phyloP scores from a whole-genome alignment of 2,329 filamentous ascomycete genomes.

The Fusarium nematophilum region DNA sequence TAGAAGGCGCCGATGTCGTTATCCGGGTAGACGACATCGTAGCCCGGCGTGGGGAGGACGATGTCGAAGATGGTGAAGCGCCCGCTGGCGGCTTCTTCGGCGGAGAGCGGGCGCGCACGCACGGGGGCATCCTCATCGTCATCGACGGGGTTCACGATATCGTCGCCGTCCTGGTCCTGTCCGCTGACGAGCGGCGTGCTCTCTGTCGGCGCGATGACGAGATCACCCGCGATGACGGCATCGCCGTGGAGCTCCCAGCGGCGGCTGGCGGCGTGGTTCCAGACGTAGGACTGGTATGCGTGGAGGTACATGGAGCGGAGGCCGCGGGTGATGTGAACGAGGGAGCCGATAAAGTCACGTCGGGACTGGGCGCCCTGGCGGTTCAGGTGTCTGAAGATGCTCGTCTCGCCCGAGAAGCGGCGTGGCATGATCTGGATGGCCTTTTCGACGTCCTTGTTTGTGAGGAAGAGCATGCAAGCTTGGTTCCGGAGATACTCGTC shows the following conservation, averaged over 20 bases:
- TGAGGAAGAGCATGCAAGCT: constrained; percentile 80
- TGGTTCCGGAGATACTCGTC: constrained; percentile 85
- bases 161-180: constrained; percentile 69
- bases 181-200: constrained; percentile 56
- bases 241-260: constrained; percentile 82
- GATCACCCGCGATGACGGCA: constrained; percentile 83
- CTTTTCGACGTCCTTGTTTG: constrained; percentile 65
- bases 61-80: constrained; percentile 86
- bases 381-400: constrained; percentile 81
- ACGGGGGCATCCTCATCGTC: constrained; percentile 59
- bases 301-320: constrained; percentile 95
- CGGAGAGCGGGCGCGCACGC: constrained; percentile 77
- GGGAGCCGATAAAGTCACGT: constrained; percentile 82
- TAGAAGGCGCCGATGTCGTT: constrained; percentile 91
- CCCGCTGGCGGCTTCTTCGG: constrained; percentile 81
- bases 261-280: constrained; percentile 86
- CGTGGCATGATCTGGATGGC: constrained; percentile 78
- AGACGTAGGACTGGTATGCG: constrained; percentile 94
- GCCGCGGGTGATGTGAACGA: constrained; percentile 83
- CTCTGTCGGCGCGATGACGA: constrained; percentile 70
- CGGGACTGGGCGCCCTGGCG: constrained; percentile 58
- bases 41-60: constrained; percentile 92
- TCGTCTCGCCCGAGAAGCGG: constrained; percentile 83
- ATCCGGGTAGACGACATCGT: constrained; percentile 84
- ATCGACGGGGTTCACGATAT: constrained; percentile 55